Evolutionary conservation across 2,329 filamentous ascomycete species (phyloP).

Genomic region (Aspergillus ibericus): DNA sequence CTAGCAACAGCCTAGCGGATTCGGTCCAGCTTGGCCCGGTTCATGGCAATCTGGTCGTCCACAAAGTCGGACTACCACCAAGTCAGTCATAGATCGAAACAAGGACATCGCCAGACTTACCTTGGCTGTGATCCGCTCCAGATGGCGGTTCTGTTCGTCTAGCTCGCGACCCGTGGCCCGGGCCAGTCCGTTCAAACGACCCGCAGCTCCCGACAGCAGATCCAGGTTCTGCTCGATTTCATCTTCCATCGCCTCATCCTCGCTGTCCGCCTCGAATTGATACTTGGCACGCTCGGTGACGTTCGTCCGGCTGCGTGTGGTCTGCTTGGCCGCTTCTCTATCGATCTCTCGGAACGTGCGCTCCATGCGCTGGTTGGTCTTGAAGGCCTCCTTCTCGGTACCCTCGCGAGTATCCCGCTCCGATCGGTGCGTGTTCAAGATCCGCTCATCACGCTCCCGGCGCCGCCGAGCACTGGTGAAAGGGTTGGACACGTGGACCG

Average conservation of each 20-base stretch:
- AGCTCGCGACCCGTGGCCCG: constrained; percentile 73
- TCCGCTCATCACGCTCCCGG: constrained; percentile 64
- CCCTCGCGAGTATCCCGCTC: constrained; percentile 59
- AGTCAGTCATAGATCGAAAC: constrained; percentile 21
- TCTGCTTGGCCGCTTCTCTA: constrained; percentile 48
- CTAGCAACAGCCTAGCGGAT: constrained; percentile 34
- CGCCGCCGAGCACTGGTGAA: constrained; percentile 70
- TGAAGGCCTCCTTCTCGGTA: constrained; percentile 56
- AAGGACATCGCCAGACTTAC: constrained; percentile 47
- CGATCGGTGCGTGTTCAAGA: constrained; percentile 63
- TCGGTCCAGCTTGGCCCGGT: constrained; percentile 68
- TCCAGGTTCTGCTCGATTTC: constrained; percentile 69
- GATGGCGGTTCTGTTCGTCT: constrained; percentile 72
- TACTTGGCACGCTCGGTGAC: constrained; percentile 69
- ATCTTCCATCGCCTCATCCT: constrained; percentile 68
- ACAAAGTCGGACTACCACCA: constrained; percentile 70
- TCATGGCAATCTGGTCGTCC: constrained; percentile 77
- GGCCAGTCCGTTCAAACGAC: constrained; percentile 71
- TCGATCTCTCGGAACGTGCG: constrained; percentile 65
- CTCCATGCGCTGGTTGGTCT: constrained; percentile 59
- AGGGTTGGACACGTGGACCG: constrained; percentile 73
- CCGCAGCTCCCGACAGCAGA: constrained; percentile 61
- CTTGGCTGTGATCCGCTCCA: constrained; percentile 77
- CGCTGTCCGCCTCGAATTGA: constrained; percentile 74
- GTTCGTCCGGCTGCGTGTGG: constrained; percentile 53